Conservation (phyloP, 169 alveolate species). For the Babesia gibsoni region DNA sequence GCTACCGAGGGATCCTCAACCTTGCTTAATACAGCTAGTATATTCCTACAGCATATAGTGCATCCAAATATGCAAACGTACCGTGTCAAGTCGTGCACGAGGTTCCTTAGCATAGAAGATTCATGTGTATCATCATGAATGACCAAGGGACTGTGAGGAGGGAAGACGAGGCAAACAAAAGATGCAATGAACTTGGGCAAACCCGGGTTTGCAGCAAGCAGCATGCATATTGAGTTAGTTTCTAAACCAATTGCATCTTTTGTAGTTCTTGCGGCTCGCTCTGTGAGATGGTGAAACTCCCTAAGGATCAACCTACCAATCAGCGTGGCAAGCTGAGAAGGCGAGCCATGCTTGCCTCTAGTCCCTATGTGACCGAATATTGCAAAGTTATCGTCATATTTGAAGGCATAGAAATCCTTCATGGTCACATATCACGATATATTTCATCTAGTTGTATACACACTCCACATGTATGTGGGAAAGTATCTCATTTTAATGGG, state of each 20-base stretch:
- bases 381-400: slow-evolving; percentile 17
- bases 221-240: not conserved
- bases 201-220: not conserved
- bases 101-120: not conserved
- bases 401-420: slow-evolving; percentile 10
- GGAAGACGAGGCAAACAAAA: slow-evolving; percentile 47
- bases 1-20: not conserved
- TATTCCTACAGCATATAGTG: slow-evolving; percentile 4
- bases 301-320: slow-evolving; percentile 26
- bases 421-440: too few species aligned
- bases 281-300: not conserved
- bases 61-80: not conserved
- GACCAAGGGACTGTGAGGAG: slow-evolving; percentile 50
- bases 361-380: not conserved
- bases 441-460: too few species aligned
- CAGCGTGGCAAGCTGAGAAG: not conserved
- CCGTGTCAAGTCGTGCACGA: slow-evolving; percentile 32
- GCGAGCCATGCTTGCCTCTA: not conserved
- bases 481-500: not conserved
- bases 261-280: not conserved
- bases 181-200: slow-evolving; percentile 5
- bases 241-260: slow-evolving; percentile 1
- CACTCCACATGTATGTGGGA: not conserved
- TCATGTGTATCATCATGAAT: slow-evolving; percentile 18
- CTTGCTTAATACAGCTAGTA: slow-evolving; percentile 20